phyloP scores from a whole-genome alignment of 495 filamentous ascomycete species.

The Penicillium roqueforti region DNA sequence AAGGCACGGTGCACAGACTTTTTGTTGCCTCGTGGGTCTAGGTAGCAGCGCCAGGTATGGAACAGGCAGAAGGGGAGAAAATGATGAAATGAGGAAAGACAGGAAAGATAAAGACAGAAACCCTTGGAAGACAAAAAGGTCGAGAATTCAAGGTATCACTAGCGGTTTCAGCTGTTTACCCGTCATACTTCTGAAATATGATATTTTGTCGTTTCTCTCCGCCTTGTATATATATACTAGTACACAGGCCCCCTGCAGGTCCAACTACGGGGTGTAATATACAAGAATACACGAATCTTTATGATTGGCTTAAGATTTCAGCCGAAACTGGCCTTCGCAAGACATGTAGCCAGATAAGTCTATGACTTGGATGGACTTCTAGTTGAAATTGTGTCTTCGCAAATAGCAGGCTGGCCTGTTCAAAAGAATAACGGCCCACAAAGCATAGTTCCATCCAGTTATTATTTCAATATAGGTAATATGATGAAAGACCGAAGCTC shows the following conservation, averaged over 20 bases:
- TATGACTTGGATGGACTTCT: too few relatives aligned
- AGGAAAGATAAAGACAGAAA: background rate
- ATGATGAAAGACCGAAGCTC: slow-evolving; percentile 2
- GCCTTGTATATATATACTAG: too few relatives aligned
- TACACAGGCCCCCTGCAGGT: background rate
- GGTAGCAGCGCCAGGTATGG: background rate
- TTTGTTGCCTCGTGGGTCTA: background rate
- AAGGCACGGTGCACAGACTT: background rate
- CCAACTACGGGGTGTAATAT: background rate
- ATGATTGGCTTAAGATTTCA: background rate
- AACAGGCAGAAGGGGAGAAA: background rate
- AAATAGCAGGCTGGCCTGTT: background rate
- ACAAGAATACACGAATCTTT: background rate
- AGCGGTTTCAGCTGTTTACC: too few relatives aligned
- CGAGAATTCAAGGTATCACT: too few relatives aligned
- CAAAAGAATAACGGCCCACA: background rate
- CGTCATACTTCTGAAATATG: too few relatives aligned
- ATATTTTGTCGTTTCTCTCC: too few relatives aligned
- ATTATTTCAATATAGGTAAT: background rate
- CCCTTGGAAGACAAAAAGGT: background rate
- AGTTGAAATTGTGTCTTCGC: background rate
- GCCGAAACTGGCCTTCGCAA: background rate
- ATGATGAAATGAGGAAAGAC: background rate
- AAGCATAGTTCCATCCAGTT: background rate
- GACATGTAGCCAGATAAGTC: background rate